phyloP scores from a whole-genome alignment of 2,329 filamentous ascomycete genomes.

The Aspergillus clavatus region DNA sequence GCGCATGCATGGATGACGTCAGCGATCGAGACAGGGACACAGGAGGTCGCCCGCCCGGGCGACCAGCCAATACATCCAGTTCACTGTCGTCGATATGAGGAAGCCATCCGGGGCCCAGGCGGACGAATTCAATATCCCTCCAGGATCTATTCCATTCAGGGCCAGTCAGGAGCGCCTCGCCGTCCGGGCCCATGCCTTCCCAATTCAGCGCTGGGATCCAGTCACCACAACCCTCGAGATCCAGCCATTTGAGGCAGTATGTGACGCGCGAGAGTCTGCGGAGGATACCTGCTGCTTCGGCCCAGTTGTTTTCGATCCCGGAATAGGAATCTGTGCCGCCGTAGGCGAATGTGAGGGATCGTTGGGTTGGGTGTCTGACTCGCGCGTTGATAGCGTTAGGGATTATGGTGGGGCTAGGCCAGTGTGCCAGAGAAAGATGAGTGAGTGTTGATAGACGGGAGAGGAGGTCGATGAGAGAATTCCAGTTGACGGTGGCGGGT shows the following conservation, averaged over 20 bases:
- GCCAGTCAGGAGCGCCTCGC: conserved; percentile 25
- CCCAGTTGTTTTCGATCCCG: conserved; percentile 50
- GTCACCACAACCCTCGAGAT: conserved; percentile 54
- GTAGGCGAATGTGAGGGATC: conserved; percentile 42
- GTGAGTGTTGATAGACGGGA: conserved; percentile 53
- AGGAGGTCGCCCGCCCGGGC: neutral
- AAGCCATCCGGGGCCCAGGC: conserved; percentile 41
- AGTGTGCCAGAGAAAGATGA: conserved; percentile 59
- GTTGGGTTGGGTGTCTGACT: conserved; percentile 37
- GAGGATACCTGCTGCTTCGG: conserved; percentile 53
- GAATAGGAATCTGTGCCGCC: conserved; percentile 52
- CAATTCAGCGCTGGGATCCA: conserved; percentile 53
- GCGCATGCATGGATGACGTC: conserved; percentile 22
- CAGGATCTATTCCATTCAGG: conserved; percentile 46
- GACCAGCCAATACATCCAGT: neutral
- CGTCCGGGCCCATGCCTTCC: conserved; percentile 28
- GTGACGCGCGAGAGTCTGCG: conserved; percentile 52
- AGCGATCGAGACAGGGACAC: conserved; percentile 10
- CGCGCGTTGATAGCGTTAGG: conserved; percentile 48
- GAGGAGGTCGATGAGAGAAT: conserved; percentile 50
- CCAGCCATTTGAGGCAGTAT: conserved; percentile 58
- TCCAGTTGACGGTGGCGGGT: conserved; percentile 48
- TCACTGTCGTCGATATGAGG: conserved; percentile 21
- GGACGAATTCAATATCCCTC: conserved; percentile 41
- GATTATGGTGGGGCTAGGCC: conserved; percentile 56